phyloP scores from a whole-genome alignment of 352 stramenopile genomes.

The Phytophthora macrochlamydospora region DNA sequence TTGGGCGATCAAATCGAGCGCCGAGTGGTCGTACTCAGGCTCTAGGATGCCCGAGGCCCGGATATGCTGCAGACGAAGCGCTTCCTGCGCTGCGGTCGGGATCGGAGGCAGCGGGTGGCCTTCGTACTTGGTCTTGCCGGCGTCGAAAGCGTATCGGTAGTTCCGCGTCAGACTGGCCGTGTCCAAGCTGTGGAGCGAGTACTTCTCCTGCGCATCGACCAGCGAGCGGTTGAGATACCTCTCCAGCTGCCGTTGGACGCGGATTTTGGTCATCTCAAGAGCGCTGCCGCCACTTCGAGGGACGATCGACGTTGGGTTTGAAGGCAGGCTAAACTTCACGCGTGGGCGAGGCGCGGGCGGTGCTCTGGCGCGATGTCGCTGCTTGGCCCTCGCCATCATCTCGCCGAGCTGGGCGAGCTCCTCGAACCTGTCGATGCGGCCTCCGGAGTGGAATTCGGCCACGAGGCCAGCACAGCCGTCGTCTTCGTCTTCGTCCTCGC shows the following conservation, averaged over 20 bases:
- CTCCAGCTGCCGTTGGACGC: background rate
- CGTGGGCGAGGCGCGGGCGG: no score
- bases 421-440: no score
- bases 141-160: conserved; percentile 37
- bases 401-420: no score
- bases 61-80: conserved; percentile 28
- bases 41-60: conserved; percentile 30
- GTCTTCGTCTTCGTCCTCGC: no score
- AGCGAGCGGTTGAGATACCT: no score
- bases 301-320: no score
- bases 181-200: conserved; percentile 5
- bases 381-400: no score
- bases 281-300: conserved; percentile 8
- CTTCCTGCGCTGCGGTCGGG: conserved; percentile 23
- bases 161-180: conserved; percentile 20
- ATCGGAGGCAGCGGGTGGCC: conserved; percentile 34
- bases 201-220: background rate
- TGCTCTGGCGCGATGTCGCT: no score
- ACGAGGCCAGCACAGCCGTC: no score
- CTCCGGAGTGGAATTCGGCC: no score
- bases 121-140: conserved; percentile 15
- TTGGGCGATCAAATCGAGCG: conserved; percentile 38
- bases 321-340: no score
- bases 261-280: conserved; percentile 17
- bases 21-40: conserved; percentile 34